Base-by-base conservation (phyloP, 2,329 filamentous ascomycete species). In the Cladosporium sp. region DNA sequence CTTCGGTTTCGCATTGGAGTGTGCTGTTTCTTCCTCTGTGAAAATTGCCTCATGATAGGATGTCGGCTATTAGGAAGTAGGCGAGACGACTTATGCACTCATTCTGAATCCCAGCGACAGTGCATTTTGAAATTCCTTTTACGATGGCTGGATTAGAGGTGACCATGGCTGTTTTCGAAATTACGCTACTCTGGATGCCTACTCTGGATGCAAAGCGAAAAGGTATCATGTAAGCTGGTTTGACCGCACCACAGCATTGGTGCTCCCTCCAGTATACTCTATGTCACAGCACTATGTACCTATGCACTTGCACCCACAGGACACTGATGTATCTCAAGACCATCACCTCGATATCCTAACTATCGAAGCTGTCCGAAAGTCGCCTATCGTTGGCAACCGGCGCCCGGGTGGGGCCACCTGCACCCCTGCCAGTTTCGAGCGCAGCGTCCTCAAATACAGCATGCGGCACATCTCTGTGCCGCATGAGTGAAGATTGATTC, bases 1-100 rank as follows among this genome's bases (percentile, higher is more conserved):
- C 24, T 63, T 63, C 26, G 60, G 60, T 10, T 63, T 63, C 24
- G 60, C 60, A 15, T 21, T 63, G 60, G 60, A 63, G 34, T 63
- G 60, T 63, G 49, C 60, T 30, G 59, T 47, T 10, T 24, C 55
- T 14, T 24, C 55, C 8, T 55, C 52, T n/a, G 10, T 21, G 18
- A 34, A 55, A 18, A n/a, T 2, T 3, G 28, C 15, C 3, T 21
- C 30, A 5, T 34, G 41, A 47, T n/a, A 47, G 41, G 8, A 47
- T 47, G 1, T 21, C n/a, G 8, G 4, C 41, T 47, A 12, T 7
- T 6, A 4, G 6, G 14, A 41, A 7, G 36, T 41, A 41, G 6
- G 36, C 36, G 36, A 41, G 36, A 18, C 15, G 2, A 41, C 1
- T 41, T 18, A 21, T 47, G 2, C 4, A 24, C 41, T 21, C 41